These are phyloP conservation scores for Smittium culicis DNA, from an alignment of 371 early-diverging fungal genomes.

Conservation along the genomic window DNA sequence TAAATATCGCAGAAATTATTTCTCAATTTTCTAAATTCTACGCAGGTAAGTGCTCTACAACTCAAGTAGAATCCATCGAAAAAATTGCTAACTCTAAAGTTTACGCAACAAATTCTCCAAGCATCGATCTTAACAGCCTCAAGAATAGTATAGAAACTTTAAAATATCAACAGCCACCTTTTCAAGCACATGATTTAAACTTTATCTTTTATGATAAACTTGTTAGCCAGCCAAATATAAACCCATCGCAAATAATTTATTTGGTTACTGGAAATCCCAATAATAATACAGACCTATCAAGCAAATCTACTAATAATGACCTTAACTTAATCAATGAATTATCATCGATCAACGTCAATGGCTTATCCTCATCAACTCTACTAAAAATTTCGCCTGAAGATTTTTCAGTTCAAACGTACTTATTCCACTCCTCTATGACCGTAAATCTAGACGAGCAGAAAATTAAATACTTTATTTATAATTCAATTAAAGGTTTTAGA, in stretches of 20 bases:
- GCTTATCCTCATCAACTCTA: slow-evolving; percentile 47
- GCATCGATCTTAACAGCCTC: not conserved
- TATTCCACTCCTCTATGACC: slow-evolving; percentile 39
- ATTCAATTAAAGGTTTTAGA: slow-evolving; percentile 22
- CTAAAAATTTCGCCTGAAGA: slow-evolving; percentile 42
- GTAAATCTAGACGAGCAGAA: slow-evolving; percentile 19
- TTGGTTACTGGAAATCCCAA: not conserved
- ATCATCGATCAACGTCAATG: slow-evolving; percentile 28
- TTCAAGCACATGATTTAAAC: not conserved
- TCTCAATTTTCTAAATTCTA: slow-evolving; percentile 16
- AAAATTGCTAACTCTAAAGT: not conserved
- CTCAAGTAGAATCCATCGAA: not conserved
- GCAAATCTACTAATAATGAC: not conserved
- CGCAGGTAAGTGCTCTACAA: not conserved
- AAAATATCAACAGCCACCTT: not conserved
- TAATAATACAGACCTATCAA: not conserved
- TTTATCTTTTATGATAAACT: not conserved
- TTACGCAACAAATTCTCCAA: not conserved
- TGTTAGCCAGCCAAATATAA: not conserved
- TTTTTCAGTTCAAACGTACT: slow-evolving; percentile 55
- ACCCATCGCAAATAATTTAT: not conserved
- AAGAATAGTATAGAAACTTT: not conserved
- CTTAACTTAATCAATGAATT: slow-evolving; percentile 15
- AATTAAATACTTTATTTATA: slow-evolving; percentile 21
- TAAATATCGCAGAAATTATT: slow-evolving; percentile 15